Base-by-base conservation (phyloP, 805 yeast genomes). In the Nakazawaea ambrosiae region DNA sequence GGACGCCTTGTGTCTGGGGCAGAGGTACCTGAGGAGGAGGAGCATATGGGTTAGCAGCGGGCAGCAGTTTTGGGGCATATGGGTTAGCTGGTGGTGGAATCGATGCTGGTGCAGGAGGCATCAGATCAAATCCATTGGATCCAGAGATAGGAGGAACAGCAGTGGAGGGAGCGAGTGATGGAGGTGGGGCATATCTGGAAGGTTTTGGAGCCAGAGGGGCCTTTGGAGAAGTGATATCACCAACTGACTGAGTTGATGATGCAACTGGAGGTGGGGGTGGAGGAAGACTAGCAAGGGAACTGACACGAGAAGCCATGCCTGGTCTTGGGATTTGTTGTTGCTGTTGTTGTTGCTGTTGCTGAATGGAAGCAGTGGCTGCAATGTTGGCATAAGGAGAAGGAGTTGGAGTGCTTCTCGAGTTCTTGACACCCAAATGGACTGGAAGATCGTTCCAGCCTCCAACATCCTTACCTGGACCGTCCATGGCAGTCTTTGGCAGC, bases 371-470 rank as follows among this genome's bases (percentile, higher is more conserved):
- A 16, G 29, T 22, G 18, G 41, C 43, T 20, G 56, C 60, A 14
- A 66, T 61, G 19, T 24, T 29, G 11, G 37, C 33, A 34, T 39
- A 39, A 14, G 42, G 42, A 20, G 42, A 39, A 12, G 42, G 36
- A 5, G 42, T 16, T 5, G 73, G 60, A 14, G 76, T 65, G 22
- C 69, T 61, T 36, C 70, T 70, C 8, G 68, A 57, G 15, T 33
- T 33, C 31, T 49, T 46, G 7, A 50, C 20, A 24, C 55, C 49
- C 40, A 60, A 33, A 20, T 67, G 59, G 9, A 73, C 66, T 34
- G 87, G 86, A 43, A 80, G 59, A 50, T 78, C 85, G 48, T 78
- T 79, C 86, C 87, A 79, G 3, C 85, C 86, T 27, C 78, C 84
- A 27, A 72, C 72, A 30, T 74, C 74, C 37, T 57, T 58, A 8